Base-by-base conservation (phyloP, 768 basidiomycete species). In the Xanthoconium purpureum region DNA sequence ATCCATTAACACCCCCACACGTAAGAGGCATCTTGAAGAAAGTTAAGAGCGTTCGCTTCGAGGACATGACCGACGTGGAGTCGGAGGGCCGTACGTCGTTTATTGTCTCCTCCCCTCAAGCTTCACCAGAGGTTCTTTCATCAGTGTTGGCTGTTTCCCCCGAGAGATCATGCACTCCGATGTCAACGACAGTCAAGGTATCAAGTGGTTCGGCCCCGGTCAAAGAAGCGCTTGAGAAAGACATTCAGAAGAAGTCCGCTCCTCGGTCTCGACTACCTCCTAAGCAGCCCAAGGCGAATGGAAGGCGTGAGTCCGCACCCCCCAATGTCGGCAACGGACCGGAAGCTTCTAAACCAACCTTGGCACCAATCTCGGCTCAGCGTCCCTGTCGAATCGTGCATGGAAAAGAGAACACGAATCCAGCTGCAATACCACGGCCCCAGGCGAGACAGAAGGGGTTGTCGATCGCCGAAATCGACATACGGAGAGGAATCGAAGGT, bases 21-120 rank as follows among this genome's bases (percentile, higher is more conserved):
- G 68, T 71, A 18, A 68, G 68, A 52, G 69, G 75, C 24, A 77
- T 77, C 47, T 63, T 77, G 56, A 77, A 77, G 67, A 73, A 71
- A 57, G 66, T 59, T 56, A 76, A 77, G 68, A 71, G 63, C 42
- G 75, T 77, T 38, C 74, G 75, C 35, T 77, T 77, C 57, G 70
- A 71, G 29, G 71, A 71, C 35, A 10, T 20, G 44, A 36, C 49
- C 36, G 33, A 7, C 51, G 47, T 38, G 14, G 63, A 59, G 32
- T 29, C 43, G n/a, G 40, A 52, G 33, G 55, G 37, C 18, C 33
- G 11, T 38, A 15, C 46, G 8, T 36, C 32, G 3, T 10, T 32
- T 30, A 11, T 32, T 29, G 44, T 28, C 14, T n/a, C 44, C 40
- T n/a, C 50, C 39, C 17, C 43, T 35, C 57, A 50, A 35, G 30